These are phyloP conservation scores for Sporisorium sorghi DNA, from an alignment of 1,284 basidiomycete species.

Conservation along the genomic window DNA sequence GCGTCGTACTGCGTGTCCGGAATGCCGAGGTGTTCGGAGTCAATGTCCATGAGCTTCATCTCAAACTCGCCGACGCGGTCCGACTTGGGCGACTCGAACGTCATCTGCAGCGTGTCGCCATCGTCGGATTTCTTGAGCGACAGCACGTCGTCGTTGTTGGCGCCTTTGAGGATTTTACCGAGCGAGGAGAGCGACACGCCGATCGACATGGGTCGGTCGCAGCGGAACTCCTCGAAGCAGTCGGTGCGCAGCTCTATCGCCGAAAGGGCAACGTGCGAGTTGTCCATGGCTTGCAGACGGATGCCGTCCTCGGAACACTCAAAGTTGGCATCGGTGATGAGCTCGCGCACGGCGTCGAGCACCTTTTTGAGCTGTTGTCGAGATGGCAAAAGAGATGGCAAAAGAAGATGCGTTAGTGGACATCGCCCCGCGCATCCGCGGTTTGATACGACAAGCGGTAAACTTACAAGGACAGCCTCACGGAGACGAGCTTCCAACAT, in stretches of 20 bases:
- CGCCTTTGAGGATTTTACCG: conserved; percentile 96
- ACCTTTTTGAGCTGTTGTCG: conserved; percentile 67
- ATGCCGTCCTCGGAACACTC: conserved; percentile 95
- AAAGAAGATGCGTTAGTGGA: no score
- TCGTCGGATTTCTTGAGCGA: conserved; percentile 93
- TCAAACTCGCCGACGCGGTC: conserved; percentile 98
- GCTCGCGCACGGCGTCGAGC: conserved; percentile 86
- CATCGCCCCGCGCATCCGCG: no score
- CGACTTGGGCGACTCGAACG: conserved; percentile 89
- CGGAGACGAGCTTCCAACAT: conserved; percentile 65
- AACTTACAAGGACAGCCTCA: conserved; percentile 58
- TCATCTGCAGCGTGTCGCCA: conserved; percentile 86
- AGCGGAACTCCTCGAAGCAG: conserved; percentile 76
- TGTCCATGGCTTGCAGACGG: conserved; percentile 93
- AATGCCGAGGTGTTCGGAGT: conserved; percentile 89
- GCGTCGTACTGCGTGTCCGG: conserved; percentile 99
- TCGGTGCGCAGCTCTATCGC: conserved; percentile 76
- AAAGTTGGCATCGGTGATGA: conserved; percentile 97
- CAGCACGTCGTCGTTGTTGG: conserved; percentile 94
- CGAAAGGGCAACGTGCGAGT: conserved; percentile 98
- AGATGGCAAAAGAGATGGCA: no score
- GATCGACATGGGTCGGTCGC: conserved; percentile 90
- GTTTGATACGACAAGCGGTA: no score
- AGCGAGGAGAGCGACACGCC: conserved; percentile 78
- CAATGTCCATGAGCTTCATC: conserved; percentile 99